Evolutionary conservation across 495 filamentous ascomycete species (phyloP).

Genomic region (Neurospora sp.): DNA sequence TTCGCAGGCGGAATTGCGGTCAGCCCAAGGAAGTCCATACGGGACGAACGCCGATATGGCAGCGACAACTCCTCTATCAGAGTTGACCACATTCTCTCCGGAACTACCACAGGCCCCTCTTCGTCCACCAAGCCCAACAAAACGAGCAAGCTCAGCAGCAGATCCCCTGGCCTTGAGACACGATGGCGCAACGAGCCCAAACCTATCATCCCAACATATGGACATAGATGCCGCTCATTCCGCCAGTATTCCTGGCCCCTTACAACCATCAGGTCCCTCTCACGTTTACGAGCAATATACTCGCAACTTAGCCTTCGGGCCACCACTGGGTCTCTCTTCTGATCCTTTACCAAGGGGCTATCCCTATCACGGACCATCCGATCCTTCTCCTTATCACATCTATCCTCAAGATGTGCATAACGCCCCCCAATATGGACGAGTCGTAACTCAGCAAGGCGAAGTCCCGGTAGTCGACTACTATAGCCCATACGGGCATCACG

Average conservation of each 20-base stretch:
- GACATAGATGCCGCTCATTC: conserved; percentile 5
- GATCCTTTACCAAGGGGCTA: not conserved
- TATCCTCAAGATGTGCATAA: conserved; percentile 60
- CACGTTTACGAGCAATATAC: not conserved
- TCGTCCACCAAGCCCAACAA: conserved; percentile 37
- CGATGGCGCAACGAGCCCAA: conserved; percentile 28
- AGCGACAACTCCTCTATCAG: not conserved
- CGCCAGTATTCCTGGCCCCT: not conserved
- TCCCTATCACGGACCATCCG: conserved; percentile 49
- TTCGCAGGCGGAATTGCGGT: not conserved
- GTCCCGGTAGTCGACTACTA: not conserved
- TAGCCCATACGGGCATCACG: conserved; percentile 77
- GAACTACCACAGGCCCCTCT: conserved; percentile 1
- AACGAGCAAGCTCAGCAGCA: conserved; percentile 23
- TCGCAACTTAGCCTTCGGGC: not conserved
- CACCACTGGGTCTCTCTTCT: not conserved
- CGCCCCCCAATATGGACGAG: not conserved
- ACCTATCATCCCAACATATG: conserved; percentile 13
- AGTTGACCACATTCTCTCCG: not conserved
- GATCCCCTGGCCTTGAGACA: conserved; percentile 34
- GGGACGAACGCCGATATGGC: not conserved
- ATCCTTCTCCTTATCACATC: conserved; percentile 82
- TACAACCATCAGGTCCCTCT: not conserved
- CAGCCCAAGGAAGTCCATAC: not conserved
- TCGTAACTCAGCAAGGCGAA: not conserved